Percentiles rank a stretch among this genome's conserved stretches.
These are phyloP conservation scores for Fusarium xylarioides DNA, from an alignment of 2,329 filamentous ascomycete species.

Conservation along the genomic window DNA sequence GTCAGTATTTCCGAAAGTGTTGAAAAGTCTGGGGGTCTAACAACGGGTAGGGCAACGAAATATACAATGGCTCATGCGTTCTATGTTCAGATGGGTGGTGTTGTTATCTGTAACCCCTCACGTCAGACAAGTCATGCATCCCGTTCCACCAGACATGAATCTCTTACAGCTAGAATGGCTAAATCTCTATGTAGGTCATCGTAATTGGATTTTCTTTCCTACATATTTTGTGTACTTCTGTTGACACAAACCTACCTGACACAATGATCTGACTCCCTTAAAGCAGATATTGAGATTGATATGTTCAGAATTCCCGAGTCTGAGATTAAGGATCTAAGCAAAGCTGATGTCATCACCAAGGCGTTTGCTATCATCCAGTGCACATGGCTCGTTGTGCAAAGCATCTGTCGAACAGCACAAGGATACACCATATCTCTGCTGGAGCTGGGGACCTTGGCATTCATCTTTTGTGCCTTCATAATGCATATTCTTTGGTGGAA, in stretches of 20 bases:
- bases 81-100: neutral
- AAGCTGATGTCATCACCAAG: neutral
- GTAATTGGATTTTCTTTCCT: neutral
- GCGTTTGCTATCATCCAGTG: neutral
- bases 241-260: fast-evolving
- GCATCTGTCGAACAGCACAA: fast-evolving
- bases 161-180: neutral
- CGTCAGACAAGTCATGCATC: too few species aligned
- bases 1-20: too few species aligned
- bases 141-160: fast-evolving
- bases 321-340: neutral
- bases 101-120: neutral
- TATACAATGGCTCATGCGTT: neutral
- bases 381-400: neutral
- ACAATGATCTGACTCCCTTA: fast-evolving
- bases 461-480: neutral
- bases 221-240: neutral
- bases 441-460: neutral
- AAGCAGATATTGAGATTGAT: fast-evolving
- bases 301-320: fast-evolving
- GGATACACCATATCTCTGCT: neutral
- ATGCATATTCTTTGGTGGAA: neutral
- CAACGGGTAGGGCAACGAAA: fast-evolving
- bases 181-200: neutral
- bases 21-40: neutral